phyloP scores from a whole-genome alignment of 805 yeast genomes.

The Kodamaea laetipori region DNA sequence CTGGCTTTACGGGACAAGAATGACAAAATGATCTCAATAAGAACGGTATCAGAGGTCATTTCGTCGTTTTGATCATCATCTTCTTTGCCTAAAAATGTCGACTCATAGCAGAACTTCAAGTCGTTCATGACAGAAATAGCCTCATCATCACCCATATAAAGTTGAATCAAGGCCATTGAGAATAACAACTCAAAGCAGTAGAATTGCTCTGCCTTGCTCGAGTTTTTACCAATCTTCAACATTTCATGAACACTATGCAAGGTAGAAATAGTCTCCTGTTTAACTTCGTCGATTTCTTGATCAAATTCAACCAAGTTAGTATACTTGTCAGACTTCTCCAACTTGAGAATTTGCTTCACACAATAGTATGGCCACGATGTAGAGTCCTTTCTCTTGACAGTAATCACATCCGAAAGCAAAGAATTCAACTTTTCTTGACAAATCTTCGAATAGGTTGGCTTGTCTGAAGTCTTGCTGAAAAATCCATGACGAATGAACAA shows the following conservation, averaged over 20 bases:
- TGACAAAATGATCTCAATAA: slow-evolving; percentile 47
- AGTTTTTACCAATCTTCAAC: slow-evolving; percentile 28
- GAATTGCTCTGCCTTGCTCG: slow-evolving; percentile 41
- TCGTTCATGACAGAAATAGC: slow-evolving; percentile 76
- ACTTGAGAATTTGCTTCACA: slow-evolving; percentile 36
- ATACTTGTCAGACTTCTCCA: slow-evolving; percentile 25
- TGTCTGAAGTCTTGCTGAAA: slow-evolving; percentile 28
- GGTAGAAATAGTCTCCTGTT: slow-evolving; percentile 49
- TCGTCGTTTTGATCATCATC: slow-evolving; percentile 32
- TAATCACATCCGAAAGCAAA: slow-evolving; percentile 59
- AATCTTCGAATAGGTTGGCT: slow-evolving; percentile 19
- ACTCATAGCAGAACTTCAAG: slow-evolving; percentile 59
- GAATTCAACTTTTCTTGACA: slow-evolving; percentile 70
- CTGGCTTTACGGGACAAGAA: slow-evolving; percentile 45
- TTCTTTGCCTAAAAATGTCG: slow-evolving; percentile 36
- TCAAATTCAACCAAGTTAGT: slow-evolving; percentile 50
- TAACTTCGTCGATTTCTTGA: slow-evolving; percentile 53
- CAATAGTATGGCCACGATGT: slow-evolving; percentile 65
- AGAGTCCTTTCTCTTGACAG: slow-evolving; percentile 44
- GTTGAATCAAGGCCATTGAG: slow-evolving; percentile 74
- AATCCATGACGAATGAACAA: slow-evolving; percentile 45
- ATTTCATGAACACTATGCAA: slow-evolving; percentile 36
- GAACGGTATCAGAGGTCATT: slow-evolving; percentile 32
- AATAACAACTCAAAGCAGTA: slow-evolving; percentile 74
- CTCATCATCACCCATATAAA: slow-evolving; percentile 77